Evolutionary conservation across 1,284 basidiomycete species (phyloP), one percentile per base, ranked within the genome.

Genomic region (Coniophora puteana): DNA sequence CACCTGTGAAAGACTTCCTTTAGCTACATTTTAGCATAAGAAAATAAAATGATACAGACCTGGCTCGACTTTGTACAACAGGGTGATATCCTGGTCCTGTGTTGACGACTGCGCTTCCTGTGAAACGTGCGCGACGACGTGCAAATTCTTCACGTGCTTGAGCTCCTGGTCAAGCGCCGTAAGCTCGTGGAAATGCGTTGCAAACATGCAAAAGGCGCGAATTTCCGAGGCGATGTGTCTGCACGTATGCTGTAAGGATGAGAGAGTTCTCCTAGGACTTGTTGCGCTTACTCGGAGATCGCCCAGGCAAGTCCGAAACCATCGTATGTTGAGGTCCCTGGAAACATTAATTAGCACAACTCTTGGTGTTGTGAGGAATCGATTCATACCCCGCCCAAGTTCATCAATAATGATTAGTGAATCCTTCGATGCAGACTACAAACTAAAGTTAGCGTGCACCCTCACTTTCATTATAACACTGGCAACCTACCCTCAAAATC

Each of bases 301-400:
- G 95, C 93, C 94, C 95, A 99, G 0, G 96, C 96, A 1, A 99
- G 75, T 10, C 96, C 96, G 55, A 99, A 99, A 1, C 96, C 96
- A 62, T 99, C 96, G 54, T 97, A 97, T 0, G 96, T 99, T 0
- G 93, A 97, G 1, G 96, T 99, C n/a, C 84, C 84, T 85, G 45
- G 21, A 44, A n/a, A 39, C 21, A 30, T 21, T 17, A 24, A 20
- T 26, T 3, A 39, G 13, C 20, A 17, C 13, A 42, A 21, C 39
- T 22, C 17, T 7, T n/a, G 3, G 33, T 33, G 16, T 29, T 6
- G 12, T 33, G 35, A 32, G 34, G 24, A 38, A 6, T 17, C 7
- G 17, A 23, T 25, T 46, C 53, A 40, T 50, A 79, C 94, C 95
- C 68, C 95, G 75, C 23, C 95, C 95, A 1, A 99, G 79, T 64